Conservation (phyloP, 2,329 filamentous ascomycete species). For the Reticulascus tulasneorum region DNA sequence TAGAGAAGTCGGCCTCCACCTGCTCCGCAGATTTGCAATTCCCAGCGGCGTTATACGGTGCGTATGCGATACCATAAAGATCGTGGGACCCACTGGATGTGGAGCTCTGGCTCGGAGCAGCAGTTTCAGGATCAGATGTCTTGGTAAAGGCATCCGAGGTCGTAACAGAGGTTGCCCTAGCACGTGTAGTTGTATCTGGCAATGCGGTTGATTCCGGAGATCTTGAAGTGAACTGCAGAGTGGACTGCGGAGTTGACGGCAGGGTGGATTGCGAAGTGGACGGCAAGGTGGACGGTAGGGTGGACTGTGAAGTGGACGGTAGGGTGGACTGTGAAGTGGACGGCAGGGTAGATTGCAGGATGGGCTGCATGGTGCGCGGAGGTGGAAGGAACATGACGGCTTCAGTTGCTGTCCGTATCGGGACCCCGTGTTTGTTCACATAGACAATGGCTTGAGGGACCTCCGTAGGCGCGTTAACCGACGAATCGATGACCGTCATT, state of each 20-base stretch:
- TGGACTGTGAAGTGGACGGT: neutral
- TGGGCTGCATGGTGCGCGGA: too few relatives aligned
- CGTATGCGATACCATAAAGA: constrained; percentile 42
- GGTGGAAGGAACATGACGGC: constrained; percentile 26
- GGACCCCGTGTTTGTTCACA: constrained; percentile 54
- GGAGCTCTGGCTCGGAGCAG: neutral
- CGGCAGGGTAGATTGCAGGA: neutral
- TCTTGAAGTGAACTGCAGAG: neutral
- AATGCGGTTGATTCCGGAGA: neutral
- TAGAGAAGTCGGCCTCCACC: constrained; percentile 61
- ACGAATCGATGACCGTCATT: constrained; percentile 31
- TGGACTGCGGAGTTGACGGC: neutral
- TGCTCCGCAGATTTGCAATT: constrained; percentile 64
- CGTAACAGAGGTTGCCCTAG: neutral
- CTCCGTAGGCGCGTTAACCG: constrained; percentile 34
- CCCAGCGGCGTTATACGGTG: constrained; percentile 46
- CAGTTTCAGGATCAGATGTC: neutral
- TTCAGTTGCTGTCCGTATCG: constrained; percentile 39
- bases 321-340: constrained; percentile 1
- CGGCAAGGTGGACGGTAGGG: neutral
- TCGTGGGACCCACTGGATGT: neutral
- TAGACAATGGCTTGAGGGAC: constrained; percentile 52
- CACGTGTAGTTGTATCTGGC: neutral
- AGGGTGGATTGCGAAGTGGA: neutral
- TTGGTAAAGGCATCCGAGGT: neutral